Base-by-base conservation (phyloP, 441 rosid genomes). In the Kokia cookei region DNA sequence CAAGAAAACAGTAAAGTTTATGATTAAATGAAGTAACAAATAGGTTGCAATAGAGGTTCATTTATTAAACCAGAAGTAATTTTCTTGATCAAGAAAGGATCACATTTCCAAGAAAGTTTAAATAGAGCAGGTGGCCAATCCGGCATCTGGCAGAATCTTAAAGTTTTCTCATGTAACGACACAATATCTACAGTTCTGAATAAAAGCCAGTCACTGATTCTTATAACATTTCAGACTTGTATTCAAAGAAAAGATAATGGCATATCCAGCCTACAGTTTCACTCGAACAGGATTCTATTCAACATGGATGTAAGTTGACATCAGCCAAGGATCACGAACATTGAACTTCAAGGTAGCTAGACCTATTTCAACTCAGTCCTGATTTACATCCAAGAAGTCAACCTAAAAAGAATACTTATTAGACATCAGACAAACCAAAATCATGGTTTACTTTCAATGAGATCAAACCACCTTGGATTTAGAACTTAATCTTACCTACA, bases 1-100 rank as follows among this genome's bases (percentile, higher is more conserved):
- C 22, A 55, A 63, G 61, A 35, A 53, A 14, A 24, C 37, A 35
- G 4, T 63, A 19, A 32, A 37, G 40, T 47, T 17, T 63, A 32
- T 40, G 17, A 48, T 35, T 19, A 63, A 17, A 22, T 63, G 15
- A 51, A 35, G 48, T 48, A 32, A 62, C 57, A 27, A 19, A 45
- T 19, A 26, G 9, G n/a, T 59, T 19, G 26, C 29, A 61, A 43
- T 15, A 24, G 12, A 47, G 47, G 59, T n/a, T 29, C 26, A 68
- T 50, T 24, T 47, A 29, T 51, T 47, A 10, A 51, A 51, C 47
- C 22, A 54, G 50, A 50, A 17, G 74, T 2, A 42, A 42, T 42
- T 62, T 53, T 71, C 29, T 54, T 3, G 15, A 42, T 59, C 8
- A 59, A 77, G 59, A 73, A 63, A 76, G 57, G 37, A 53, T 58